Evolutionary conservation across 2,329 filamentous ascomycete species (phyloP).

Genomic region (Akanthomyces muscarius): DNA sequence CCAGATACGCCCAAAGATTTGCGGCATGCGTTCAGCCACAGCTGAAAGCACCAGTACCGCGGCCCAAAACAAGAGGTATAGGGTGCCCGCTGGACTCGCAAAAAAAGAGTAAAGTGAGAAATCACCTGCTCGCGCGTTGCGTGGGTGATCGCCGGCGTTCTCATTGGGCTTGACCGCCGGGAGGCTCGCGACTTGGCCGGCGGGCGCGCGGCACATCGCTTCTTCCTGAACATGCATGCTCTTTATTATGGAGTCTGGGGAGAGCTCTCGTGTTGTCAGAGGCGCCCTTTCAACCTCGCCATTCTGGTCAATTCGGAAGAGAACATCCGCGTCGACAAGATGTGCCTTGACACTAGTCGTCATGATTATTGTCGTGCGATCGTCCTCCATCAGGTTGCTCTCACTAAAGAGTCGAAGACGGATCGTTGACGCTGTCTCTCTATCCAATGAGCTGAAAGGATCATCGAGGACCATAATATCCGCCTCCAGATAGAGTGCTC

Average conservation of each 20-base stretch:
- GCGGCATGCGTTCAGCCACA: background rate
- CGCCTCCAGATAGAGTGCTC: conserved; percentile 84
- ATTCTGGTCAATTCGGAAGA: background rate
- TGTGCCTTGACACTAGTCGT: background rate
- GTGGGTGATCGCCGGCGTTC: background rate
- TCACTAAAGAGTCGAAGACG: conserved; percentile 18
- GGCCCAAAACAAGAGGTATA: background rate
- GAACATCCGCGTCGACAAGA: conserved; percentile 3
- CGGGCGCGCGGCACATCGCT: background rate
- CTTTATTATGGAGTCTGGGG: background rate
- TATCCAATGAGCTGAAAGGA: conserved; percentile 15
- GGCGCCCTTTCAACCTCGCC: background rate
- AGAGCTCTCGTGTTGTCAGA: background rate
- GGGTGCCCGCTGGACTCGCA: background rate
- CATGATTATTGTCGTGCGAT: conserved; percentile 18
- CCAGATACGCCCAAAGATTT: conserved; percentile 9
- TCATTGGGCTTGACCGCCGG: background rate
- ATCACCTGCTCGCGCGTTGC: background rate
- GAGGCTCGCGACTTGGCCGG: background rate
- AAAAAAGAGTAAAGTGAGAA: conserved; percentile 9
- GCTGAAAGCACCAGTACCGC: background rate
- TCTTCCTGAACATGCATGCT: background rate
- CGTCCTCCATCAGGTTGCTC: conserved; percentile 18
- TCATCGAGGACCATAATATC: conserved; percentile 89
- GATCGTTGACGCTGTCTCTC: conserved; percentile 16